Percentiles rank a stretch among this genome's conserved stretches.
These are phyloP conservation scores for Trypanosomatidae sp. DNA, from an alignment of 208 protist species.

Conservation along the genomic window DNA sequence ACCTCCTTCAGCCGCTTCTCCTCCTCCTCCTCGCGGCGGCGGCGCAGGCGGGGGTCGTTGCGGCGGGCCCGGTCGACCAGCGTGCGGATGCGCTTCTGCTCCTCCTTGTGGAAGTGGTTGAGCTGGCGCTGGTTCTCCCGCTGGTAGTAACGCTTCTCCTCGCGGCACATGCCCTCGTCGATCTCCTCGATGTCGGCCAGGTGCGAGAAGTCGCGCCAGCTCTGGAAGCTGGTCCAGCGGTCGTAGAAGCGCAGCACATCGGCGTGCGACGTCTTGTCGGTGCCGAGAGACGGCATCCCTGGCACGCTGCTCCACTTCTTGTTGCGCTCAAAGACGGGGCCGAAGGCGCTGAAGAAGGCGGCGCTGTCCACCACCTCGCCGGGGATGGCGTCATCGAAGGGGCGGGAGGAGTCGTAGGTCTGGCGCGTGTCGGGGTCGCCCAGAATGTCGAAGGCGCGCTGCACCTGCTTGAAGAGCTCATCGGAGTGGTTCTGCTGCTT, in stretches of 20 bases:
- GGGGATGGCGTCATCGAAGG: slow-evolving; percentile 95
- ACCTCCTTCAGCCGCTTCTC: slow-evolving; percentile 52
- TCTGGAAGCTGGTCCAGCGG: slow-evolving; percentile 94
- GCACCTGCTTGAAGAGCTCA: slow-evolving; percentile 93
- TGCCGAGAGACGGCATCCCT: slow-evolving; percentile 79
- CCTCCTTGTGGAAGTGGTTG: slow-evolving; percentile 77
- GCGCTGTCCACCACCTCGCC: slow-evolving; percentile 41
- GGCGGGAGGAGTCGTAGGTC: slow-evolving; percentile 94
- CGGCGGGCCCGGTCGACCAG: slow-evolving; percentile 91
- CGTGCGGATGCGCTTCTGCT: slow-evolving; percentile 86
- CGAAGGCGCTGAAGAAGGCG: slow-evolving; percentile 92
- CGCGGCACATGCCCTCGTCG: slow-evolving; percentile 91
- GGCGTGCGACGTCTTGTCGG: slow-evolving; percentile 52
- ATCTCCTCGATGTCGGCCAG: slow-evolving; percentile 92
- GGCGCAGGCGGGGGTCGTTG: slow-evolving; percentile 92
- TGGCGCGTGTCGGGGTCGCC: slow-evolving; percentile 84
- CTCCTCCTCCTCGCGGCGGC: slow-evolving; percentile 79
- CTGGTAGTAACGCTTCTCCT: slow-evolving; percentile 97
- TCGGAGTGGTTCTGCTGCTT: slow-evolving; percentile 90
- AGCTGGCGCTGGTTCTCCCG: slow-evolving; percentile 94
- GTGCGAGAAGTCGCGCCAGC: slow-evolving; percentile 96
- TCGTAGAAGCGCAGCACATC: slow-evolving; percentile 95
- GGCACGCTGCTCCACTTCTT: slow-evolving; percentile 81
- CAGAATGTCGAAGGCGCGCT: slow-evolving; percentile 96
- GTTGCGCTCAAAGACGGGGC: slow-evolving; percentile 94